These are phyloP conservation scores for Sporothrix variecibatus DNA, from an alignment of 2,329 filamentous ascomycete genomes.

Conservation along the genomic window DNA sequence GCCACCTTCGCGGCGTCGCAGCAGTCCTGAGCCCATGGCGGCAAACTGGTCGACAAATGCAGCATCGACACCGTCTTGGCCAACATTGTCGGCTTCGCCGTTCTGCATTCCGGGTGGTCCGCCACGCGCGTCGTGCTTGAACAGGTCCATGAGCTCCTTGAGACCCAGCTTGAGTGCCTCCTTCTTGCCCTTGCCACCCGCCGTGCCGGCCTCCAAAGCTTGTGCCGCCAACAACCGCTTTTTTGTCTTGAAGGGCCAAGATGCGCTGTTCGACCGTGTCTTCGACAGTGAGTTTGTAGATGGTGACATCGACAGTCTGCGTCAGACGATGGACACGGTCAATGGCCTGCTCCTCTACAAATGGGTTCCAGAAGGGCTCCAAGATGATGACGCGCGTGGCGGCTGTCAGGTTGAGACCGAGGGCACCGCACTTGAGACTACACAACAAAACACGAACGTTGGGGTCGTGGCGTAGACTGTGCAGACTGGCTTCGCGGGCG, in stretches of 20 bases:
- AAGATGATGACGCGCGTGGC: conserved; percentile 91
- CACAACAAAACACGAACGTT: conserved; percentile 83
- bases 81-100: not conserved
- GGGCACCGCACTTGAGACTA: conserved; percentile 87
- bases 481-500: conserved; percentile 80
- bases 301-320: conserved; percentile 89
- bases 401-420: conserved; percentile 92
- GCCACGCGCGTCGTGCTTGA: conserved; percentile 61
- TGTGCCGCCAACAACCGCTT: conserved; percentile 90
- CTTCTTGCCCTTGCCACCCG: conserved; percentile 44
- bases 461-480: conserved; percentile 72
- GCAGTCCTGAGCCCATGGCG: conserved; percentile 17
- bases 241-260: conserved; percentile 90
- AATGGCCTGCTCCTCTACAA: conserved; percentile 98
- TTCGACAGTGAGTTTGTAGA: conserved; percentile 89
- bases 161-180: conserved; percentile 76
- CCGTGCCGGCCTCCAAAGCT: conserved; percentile 79
- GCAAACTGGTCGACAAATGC: conserved; percentile 10
- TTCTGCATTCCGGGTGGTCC: not conserved
- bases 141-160: conserved; percentile 90
- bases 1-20: conserved; percentile 22
- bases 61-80: not conserved
- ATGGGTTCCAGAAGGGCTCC: conserved; percentile 99
- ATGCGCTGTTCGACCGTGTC: conserved; percentile 92
- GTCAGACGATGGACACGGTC: conserved; percentile 98